Evolutionary conservation across 257 asterid species (phyloP).

Genomic region (Solanum paucissectum): DNA sequence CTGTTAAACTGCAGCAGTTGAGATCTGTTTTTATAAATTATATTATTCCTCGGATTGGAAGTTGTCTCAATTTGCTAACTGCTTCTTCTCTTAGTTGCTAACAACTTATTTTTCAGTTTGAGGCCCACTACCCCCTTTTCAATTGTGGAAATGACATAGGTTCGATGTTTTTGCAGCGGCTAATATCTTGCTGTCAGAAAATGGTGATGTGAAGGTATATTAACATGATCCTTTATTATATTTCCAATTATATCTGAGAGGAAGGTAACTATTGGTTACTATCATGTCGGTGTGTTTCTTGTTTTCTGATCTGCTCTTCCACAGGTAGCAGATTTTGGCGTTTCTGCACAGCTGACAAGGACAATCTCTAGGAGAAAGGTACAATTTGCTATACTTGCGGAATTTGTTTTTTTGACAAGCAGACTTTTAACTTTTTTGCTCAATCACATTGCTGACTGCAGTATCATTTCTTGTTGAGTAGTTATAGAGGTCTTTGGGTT

Average conservation of each 20-base stretch:
- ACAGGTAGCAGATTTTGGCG: conserved; percentile 99
- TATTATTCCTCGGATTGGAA: not conserved
- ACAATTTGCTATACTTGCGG: not conserved
- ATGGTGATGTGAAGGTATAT: conserved; percentile 93
- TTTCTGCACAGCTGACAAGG: conserved; percentile 94
- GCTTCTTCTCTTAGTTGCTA: not conserved
- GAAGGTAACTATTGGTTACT: not conserved
- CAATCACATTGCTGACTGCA: not conserved
- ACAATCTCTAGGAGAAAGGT: conserved; percentile 99
- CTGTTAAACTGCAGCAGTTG: not conserved
- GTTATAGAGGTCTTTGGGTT: not conserved
- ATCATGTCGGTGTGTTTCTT: not conserved
- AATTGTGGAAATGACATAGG: not conserved
- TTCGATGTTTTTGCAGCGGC: conserved; percentile 68
- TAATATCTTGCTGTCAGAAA: conserved; percentile 87
- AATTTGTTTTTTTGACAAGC: not conserved
- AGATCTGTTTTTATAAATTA: not conserved
- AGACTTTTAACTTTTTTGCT: not conserved
- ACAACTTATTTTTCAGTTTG: not conserved
- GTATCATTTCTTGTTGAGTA: not conserved
- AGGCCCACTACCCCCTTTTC: not conserved
- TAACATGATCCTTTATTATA: not conserved
- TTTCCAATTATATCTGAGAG: conserved; percentile 3
- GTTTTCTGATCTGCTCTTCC: not conserved
- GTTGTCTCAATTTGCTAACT: not conserved